phyloP scores from a whole-genome alignment of 768 basidiomycete genomes.

The Hirschioporus abietinus region DNA sequence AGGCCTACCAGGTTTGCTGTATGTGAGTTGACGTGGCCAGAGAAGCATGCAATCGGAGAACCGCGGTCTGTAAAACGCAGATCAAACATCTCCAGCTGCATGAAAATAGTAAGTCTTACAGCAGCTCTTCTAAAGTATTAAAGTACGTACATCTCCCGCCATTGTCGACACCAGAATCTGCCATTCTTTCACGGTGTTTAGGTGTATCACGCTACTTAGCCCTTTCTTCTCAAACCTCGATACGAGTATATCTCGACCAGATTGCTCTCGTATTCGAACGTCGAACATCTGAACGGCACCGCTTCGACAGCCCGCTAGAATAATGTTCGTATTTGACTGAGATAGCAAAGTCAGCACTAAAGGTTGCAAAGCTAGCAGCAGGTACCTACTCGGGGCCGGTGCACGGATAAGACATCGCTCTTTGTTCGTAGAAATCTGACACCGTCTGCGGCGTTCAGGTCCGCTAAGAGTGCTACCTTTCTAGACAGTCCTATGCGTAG shows the following conservation, averaged over 20 bases:
- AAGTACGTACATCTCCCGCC: slow-evolving; percentile 48
- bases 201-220: slow-evolving; percentile 45
- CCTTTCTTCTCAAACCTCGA: slow-evolving; percentile 27
- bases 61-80: slow-evolving; percentile 45
- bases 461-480: slow-evolving; percentile 45
- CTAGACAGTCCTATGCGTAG: slow-evolving; percentile 48
- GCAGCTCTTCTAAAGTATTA: not conserved
- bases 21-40: slow-evolving; percentile 56
- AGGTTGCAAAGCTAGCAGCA: not conserved
- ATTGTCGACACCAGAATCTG: slow-evolving; percentile 55
- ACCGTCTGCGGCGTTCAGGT: slow-evolving; percentile 36
- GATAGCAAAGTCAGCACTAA: not conserved
- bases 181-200: slow-evolving; percentile 44
- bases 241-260: slow-evolving; percentile 36
- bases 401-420: slow-evolving; percentile 62
- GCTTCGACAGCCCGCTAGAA: slow-evolving; percentile 57
- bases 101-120: not conserved
- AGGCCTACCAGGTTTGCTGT: slow-evolving; percentile 44
- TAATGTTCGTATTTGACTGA: slow-evolving; percentile 31
- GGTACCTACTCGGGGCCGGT: slow-evolving; percentile 41
- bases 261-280: slow-evolving; percentile 35
- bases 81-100: slow-evolving; percentile 57
- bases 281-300: slow-evolving; percentile 57
- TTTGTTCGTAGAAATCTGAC: slow-evolving; percentile 41
- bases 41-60: slow-evolving; percentile 41